phyloP scores from a whole-genome alignment of 108 stramenopile species.

The Fistulifera pelliculosa region DNA sequence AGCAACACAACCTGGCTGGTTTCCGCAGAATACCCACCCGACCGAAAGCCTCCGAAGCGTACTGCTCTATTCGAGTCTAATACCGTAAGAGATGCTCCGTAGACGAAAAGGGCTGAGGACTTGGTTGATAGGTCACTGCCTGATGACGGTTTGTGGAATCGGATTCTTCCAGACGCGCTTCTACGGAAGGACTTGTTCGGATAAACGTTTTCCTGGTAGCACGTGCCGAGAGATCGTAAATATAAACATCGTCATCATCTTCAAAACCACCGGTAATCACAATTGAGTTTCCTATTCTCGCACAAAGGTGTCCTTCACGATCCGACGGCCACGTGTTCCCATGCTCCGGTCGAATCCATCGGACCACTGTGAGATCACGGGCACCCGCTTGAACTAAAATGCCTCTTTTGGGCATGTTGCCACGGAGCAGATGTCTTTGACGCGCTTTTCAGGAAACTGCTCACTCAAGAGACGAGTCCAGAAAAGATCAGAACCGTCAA shows the following conservation, averaged over 20 bases:
- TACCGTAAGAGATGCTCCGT: constrained; percentile 37
- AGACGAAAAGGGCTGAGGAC: constrained; percentile 18
- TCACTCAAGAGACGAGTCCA: no score
- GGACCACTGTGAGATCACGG: no score
- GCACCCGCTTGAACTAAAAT: no score
- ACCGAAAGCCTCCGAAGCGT: constrained; percentile 51
- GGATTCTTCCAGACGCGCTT: background rate
- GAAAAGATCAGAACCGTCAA: no score
- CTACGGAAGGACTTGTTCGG: background rate
- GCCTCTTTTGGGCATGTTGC: no score
- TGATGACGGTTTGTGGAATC: no score
- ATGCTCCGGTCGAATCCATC: no score
- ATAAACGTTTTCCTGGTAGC: background rate
- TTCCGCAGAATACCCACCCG: constrained; percentile 48
- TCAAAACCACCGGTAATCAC: constrained; percentile 45
- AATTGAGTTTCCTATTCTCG: constrained; percentile 19
- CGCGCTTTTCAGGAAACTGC: no score
- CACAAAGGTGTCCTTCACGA: constrained; percentile 42
- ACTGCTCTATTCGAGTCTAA: constrained; percentile 28
- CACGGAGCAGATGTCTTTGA: no score
- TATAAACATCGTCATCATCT: constrained; percentile 27
- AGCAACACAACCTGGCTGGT: constrained; percentile 40
- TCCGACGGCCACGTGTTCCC: constrained; percentile 6
- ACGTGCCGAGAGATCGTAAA: background rate
- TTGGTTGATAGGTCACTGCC: background rate